Percentiles rank a stretch among this genome's conserved stretches.
phyloP scores from a whole-genome alignment of 176 grass and related monocot genomes.

The Triticum dicoccoides region DNA sequence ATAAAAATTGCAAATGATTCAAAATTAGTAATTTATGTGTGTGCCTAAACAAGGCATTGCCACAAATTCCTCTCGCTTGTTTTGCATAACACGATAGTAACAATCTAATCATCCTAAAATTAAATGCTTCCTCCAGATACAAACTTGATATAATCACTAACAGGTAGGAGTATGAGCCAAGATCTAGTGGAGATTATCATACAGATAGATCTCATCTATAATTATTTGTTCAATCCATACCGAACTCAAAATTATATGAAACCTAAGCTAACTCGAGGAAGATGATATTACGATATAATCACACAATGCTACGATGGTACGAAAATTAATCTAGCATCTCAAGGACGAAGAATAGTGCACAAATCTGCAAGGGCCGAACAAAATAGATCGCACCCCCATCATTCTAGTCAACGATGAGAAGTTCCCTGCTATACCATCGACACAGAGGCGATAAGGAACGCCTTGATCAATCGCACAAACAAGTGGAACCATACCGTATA shows the following conservation, averaged over 20 bases:
- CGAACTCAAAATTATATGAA: background rate
- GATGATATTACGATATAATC: background rate
- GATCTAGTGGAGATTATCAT: background rate
- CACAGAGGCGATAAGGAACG: background rate
- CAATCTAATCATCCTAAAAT: background rate
- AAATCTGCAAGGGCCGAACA: background rate
- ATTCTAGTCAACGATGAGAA: background rate
- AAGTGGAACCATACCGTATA: background rate
- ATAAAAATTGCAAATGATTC: background rate
- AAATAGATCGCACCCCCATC: background rate
- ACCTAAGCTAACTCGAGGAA: background rate
- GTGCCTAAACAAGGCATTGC: too few relatives aligned
- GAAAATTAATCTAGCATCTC: background rate
- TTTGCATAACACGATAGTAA: background rate
- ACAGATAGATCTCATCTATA: background rate
- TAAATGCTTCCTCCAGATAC: background rate
- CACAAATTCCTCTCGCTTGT: background rate
- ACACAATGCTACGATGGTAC: background rate
- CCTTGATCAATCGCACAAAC: background rate
- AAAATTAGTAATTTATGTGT: too few relatives aligned
- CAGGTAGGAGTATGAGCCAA: background rate
- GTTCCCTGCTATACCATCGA: background rate
- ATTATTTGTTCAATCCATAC: background rate
- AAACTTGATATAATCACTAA: background rate
- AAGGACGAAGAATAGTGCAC: background rate